A percentile compares a stretch with the other conserved stretches of the same genome.
Evolutionary conservation across 1,139 yeast species (phyloP).

Genomic region (Yamadazyma dendronema): DNA sequence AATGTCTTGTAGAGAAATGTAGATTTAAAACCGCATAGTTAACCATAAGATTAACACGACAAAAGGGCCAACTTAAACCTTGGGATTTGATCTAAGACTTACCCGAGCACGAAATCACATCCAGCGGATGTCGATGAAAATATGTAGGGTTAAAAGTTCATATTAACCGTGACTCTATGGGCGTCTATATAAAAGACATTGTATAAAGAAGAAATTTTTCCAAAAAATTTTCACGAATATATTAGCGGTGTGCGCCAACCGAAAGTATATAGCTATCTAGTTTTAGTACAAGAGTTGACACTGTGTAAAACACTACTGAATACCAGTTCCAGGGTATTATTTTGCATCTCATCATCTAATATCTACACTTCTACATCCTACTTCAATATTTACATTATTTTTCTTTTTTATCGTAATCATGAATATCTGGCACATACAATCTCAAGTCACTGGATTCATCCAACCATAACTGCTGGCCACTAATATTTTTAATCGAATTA

Average conservation of each 20-base stretch:
- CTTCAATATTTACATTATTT: background rate
- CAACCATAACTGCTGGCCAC: constrained; percentile 58
- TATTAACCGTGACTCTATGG: constrained; percentile 88
- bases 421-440: constrained; percentile 52
- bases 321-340: too few relatives aligned
- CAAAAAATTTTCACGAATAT: background rate
- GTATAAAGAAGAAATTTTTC: constrained; percentile 35
- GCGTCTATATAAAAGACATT: constrained; percentile 86
- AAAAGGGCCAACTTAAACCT: constrained; percentile 54
- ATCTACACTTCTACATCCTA: too few relatives aligned
- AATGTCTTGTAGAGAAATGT: constrained; percentile 45
- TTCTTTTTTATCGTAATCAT: constrained; percentile 50
- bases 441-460: constrained; percentile 52
- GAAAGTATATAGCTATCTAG: too few relatives aligned
- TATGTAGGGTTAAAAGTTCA: constrained; percentile 45
- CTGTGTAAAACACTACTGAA: too few relatives aligned
- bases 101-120: constrained; percentile 86
- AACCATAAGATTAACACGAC: constrained; percentile 58
- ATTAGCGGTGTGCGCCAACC: background rate
- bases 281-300: too few relatives aligned
- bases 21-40: constrained; percentile 74
- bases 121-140: constrained; percentile 40
- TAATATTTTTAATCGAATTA: constrained; percentile 51
- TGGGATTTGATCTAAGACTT: constrained; percentile 67
- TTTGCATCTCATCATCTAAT: too few relatives aligned